These are phyloP conservation scores for Eucalyptus polybractea DNA, from an alignment of 345 rosid genomes.

Conservation along the genomic window DNA sequence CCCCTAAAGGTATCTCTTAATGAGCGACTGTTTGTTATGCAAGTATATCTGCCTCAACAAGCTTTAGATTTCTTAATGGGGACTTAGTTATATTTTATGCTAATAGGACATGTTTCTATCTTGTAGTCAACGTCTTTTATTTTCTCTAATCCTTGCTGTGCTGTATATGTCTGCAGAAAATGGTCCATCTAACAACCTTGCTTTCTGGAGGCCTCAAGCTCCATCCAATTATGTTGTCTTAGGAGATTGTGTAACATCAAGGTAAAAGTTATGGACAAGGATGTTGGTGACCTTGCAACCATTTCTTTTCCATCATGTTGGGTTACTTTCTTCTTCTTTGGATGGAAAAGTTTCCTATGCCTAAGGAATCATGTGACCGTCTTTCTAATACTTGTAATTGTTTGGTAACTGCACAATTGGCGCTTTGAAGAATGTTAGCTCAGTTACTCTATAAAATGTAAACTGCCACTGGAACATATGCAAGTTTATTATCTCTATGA, in stretches of 20 bases:
- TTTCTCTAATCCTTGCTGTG: background rate
- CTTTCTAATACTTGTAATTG: background rate
- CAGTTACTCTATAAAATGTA: background rate
- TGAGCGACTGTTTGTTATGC: background rate
- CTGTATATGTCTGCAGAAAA: conserved; percentile 34
- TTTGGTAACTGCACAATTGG: background rate
- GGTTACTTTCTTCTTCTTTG: background rate
- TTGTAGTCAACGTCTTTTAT: background rate
- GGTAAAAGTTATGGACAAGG: conserved; percentile 23
- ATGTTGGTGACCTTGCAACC: background rate
- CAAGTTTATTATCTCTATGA: background rate
- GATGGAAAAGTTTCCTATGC: background rate
- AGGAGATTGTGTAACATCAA: conserved; percentile 98
- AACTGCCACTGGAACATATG: background rate
- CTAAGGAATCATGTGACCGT: background rate
- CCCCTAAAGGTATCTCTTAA: conserved; percentile 55
- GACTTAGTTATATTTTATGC: background rate
- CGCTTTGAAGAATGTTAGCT: background rate
- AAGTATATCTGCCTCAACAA: background rate
- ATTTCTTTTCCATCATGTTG: background rate
- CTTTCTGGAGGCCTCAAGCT: conserved; percentile 96
- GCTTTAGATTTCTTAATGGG: background rate
- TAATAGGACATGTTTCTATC: background rate
- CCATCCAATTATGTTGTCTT: conserved; percentile 88
- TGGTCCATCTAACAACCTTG: conserved; percentile 61